Percentiles rank a stretch among this genome's conserved stretches.
These are phyloP conservation scores for Chrysanthemum lavandulifolium DNA, from an alignment of 129 eudicot genomes.

Conservation along the genomic window DNA sequence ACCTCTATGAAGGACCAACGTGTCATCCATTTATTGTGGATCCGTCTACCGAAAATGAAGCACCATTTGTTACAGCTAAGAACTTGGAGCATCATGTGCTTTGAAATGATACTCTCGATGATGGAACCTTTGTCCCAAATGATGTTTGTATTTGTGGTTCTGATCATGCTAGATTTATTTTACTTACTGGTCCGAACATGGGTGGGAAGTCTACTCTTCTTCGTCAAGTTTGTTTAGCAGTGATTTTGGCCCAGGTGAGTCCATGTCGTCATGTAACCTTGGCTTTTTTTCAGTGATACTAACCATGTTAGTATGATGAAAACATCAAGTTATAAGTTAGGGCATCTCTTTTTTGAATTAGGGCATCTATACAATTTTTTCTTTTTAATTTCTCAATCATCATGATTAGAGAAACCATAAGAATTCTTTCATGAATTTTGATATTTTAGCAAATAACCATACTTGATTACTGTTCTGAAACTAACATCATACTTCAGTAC, in stretches of 20 bases:
- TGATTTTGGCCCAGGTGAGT: constrained; percentile 87
- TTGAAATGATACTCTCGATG: constrained; percentile 74
- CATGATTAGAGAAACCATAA: too few relatives aligned
- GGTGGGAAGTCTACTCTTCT: constrained; percentile 96
- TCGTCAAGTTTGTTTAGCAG: constrained; percentile 97
- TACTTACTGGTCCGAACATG: constrained; percentile 99
- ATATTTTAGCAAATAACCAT: too few relatives aligned
- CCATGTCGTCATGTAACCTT: constrained; percentile 3
- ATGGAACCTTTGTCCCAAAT: constrained; percentile 82
- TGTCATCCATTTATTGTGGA: constrained; percentile 68
- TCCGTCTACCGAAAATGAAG: constrained; percentile 36
- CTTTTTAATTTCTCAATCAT: too few relatives aligned
- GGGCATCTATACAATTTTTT: too few relatives aligned
- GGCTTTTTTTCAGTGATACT: too few relatives aligned
- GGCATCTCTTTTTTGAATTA: neutral
- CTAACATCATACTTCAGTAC: too few relatives aligned
- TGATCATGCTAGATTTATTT: constrained; percentile 61
- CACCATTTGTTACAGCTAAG: constrained; percentile 61
- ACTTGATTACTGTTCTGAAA: too few relatives aligned
- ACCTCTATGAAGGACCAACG: constrained; percentile 82
- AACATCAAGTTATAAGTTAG: too few relatives aligned
- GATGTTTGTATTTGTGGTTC: constrained; percentile 82
- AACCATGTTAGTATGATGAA: too few relatives aligned
- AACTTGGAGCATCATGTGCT: constrained; percentile 83
- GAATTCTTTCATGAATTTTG: too few relatives aligned